These are phyloP conservation scores for Termitomyces sp. DNA, from an alignment of 768 basidiomycete genomes.

Conservation along the genomic window DNA sequence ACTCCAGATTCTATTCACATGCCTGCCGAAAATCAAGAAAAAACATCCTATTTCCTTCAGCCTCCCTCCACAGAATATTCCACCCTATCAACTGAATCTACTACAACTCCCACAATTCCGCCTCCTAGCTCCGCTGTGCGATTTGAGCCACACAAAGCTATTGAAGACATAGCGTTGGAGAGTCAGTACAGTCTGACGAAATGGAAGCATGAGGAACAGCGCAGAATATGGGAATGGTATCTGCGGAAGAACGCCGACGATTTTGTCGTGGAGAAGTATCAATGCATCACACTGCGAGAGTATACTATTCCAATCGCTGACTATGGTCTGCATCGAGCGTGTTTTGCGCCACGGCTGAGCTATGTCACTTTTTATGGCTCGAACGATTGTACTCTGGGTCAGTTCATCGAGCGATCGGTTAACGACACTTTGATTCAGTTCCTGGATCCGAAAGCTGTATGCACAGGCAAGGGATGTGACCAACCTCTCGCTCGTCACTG, in stretches of 20 bases:
- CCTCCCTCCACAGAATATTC: slow-evolving; percentile 19
- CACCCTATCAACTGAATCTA: slow-evolving; percentile 8
- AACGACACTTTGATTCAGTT: slow-evolving; percentile 65
- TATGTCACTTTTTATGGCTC: slow-evolving; percentile 89
- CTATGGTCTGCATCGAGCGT: slow-evolving; percentile 64
- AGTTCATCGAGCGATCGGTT: slow-evolving; percentile 84
- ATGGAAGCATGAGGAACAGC: slow-evolving; percentile 83
- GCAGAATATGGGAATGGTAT: slow-evolving; percentile 96
- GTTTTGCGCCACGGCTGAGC: slow-evolving; percentile 69
- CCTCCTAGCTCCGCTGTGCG: slow-evolving; percentile 22
- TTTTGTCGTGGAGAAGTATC: slow-evolving; percentile 90
- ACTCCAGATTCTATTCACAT: slow-evolving; percentile 21
- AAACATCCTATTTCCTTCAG: slow-evolving; percentile 30
- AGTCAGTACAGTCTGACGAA: slow-evolving; percentile 68
- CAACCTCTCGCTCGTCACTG: slow-evolving; percentile 81
- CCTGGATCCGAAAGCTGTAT: slow-evolving; percentile 72
- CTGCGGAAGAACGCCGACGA: slow-evolving; percentile 81
- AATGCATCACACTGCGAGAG: slow-evolving; percentile 78
- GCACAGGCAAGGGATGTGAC: slow-evolving; percentile 81
- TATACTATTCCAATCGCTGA: slow-evolving; percentile 76
- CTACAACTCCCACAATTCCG: slow-evolving; percentile 10
- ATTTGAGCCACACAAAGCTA: slow-evolving; percentile 51
- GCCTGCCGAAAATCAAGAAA: slow-evolving; percentile 27
- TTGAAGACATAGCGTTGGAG: slow-evolving; percentile 69
- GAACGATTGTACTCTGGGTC: slow-evolving; percentile 89